These are phyloP conservation scores for Verticillium dahliae DNA, from an alignment of 2,329 filamentous ascomycete species.

Conservation along the genomic window DNA sequence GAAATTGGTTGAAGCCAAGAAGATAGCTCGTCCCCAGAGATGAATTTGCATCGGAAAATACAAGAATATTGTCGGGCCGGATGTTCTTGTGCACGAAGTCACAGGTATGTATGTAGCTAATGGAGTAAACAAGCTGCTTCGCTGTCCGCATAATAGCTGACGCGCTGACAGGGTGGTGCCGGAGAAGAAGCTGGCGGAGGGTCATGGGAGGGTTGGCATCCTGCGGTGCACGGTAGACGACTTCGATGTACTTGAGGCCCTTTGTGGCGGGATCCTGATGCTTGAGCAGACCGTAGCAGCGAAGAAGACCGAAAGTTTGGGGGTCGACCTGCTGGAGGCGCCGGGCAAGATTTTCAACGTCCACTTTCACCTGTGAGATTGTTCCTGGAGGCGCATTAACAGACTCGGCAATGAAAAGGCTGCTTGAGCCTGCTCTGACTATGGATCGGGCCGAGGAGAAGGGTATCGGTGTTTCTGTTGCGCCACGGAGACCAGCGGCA, in stretches of 20 bases:
- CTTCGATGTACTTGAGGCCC: not conserved
- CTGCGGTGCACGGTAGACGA: not conserved
- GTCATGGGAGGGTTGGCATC: not conserved
- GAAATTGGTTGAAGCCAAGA: slow-evolving; percentile 36
- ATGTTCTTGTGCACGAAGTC: slow-evolving; percentile 41
- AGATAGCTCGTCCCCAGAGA: slow-evolving; percentile 22
- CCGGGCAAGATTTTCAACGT: slow-evolving; percentile 17
- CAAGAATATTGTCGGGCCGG: slow-evolving; percentile 31
- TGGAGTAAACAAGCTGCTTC: slow-evolving; percentile 20
- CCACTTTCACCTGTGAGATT: slow-evolving; percentile 5
- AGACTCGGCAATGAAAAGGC: not conserved
- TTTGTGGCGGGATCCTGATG: not conserved
- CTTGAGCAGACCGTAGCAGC: slow-evolving; percentile 18
- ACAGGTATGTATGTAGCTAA: slow-evolving; percentile 24
- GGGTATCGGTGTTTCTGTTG: not conserved
- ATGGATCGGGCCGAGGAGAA: slow-evolving; percentile 1
- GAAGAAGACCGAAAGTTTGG: slow-evolving; percentile 18
- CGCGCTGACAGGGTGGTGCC: not conserved
- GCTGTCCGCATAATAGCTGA: slow-evolving; percentile 20
- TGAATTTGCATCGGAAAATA: slow-evolving; percentile 14
- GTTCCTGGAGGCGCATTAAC: not conserved
- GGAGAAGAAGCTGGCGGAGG: not conserved
- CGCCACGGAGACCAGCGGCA: not conserved
- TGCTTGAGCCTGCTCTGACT: not conserved
- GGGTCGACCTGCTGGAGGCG: slow-evolving; percentile 18